phyloP scores from a whole-genome alignment of 352 stramenopile species.

The Globisporangium nagaii region DNA sequence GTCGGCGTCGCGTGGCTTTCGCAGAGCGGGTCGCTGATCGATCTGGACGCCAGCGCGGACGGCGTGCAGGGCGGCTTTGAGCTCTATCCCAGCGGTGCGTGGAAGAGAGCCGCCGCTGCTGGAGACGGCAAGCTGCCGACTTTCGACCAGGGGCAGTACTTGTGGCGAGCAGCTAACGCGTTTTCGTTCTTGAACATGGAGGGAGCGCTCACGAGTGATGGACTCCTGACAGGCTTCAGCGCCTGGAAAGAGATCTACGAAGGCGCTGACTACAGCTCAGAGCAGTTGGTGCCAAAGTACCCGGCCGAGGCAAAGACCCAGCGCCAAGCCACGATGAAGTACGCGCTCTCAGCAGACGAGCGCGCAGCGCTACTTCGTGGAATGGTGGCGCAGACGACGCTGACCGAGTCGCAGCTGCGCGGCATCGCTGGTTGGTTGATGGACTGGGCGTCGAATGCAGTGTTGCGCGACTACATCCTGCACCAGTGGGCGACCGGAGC shows the following conservation, averaged over 20 bases:
- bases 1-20: constrained; percentile 39
- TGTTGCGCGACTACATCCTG: constrained; percentile 40
- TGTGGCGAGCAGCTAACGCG: constrained; percentile 32
- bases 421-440: constrained; percentile 49
- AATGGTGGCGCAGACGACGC: constrained; percentile 21
- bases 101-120: constrained; percentile 13
- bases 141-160: constrained; percentile 27
- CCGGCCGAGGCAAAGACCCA: constrained; percentile 20
- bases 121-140: constrained; percentile 17
- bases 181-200: constrained; percentile 38
- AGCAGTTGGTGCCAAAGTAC: constrained; percentile 34
- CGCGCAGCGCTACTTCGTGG: constrained; percentile 18
- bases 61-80: constrained; percentile 51
- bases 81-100: constrained; percentile 25
- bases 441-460: constrained; percentile 30
- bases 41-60: constrained; percentile 30
- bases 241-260: constrained; percentile 62
- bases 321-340: constrained; percentile 9
- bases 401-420: constrained; percentile 33
- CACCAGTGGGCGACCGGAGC: constrained; percentile 41
- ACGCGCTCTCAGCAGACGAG: constrained; percentile 18
- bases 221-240: constrained; percentile 40
- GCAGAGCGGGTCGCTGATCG: constrained; percentile 20
- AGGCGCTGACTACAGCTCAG: constrained; percentile 44
- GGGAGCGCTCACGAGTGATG: constrained; percentile 8